These are phyloP conservation scores for Vaccinium myrtillus DNA, from an alignment of 148 eudicot genomes.

Conservation along the genomic window DNA sequence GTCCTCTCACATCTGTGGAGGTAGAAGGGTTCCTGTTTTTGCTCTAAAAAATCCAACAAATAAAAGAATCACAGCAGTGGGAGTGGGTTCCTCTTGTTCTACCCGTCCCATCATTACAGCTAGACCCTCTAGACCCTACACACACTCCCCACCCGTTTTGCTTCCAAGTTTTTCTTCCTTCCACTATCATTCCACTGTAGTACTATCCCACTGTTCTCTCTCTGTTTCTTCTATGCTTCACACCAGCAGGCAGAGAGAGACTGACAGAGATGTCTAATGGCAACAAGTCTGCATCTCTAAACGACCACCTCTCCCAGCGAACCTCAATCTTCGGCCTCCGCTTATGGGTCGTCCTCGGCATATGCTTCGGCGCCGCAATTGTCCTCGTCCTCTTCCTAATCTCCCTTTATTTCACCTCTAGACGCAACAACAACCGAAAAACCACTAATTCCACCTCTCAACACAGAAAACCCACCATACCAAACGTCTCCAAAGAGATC, in stretches of 20 bases:
- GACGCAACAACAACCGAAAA: conserved; percentile 31
- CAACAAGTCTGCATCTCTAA: conserved; percentile 32
- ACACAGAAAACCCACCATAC: conserved; percentile 43
- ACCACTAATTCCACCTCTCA: not conserved
- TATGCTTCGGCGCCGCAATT: conserved; percentile 57
- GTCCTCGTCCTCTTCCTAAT: conserved; percentile 57
- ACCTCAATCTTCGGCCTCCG: conserved; percentile 69
- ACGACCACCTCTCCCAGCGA: conserved; percentile 49
- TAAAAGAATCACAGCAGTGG: not conserved
- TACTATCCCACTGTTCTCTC: not conserved
- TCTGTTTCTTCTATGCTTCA: conserved; percentile 4
- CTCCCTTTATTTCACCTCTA: conserved; percentile 64
- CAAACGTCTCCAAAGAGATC: conserved; percentile 62
- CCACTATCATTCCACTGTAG: not conserved
- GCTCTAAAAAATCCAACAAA: too few relatives aligned
- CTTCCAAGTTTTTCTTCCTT: not conserved
- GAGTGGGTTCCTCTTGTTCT: not conserved
- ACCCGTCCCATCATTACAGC: conserved; percentile 19
- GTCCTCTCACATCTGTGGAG: too few relatives aligned
- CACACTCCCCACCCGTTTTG: not conserved
- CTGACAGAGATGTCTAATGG: conserved; percentile 34
- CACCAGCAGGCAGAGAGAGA: not conserved
- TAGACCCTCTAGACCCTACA: not conserved
- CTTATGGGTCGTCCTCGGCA: conserved; percentile 69
- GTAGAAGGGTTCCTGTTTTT: too few relatives aligned